Evolutionary conservation across 2,329 filamentous ascomycete species (phyloP).

Genomic region (Neoscytalidium dimidiatum): DNA sequence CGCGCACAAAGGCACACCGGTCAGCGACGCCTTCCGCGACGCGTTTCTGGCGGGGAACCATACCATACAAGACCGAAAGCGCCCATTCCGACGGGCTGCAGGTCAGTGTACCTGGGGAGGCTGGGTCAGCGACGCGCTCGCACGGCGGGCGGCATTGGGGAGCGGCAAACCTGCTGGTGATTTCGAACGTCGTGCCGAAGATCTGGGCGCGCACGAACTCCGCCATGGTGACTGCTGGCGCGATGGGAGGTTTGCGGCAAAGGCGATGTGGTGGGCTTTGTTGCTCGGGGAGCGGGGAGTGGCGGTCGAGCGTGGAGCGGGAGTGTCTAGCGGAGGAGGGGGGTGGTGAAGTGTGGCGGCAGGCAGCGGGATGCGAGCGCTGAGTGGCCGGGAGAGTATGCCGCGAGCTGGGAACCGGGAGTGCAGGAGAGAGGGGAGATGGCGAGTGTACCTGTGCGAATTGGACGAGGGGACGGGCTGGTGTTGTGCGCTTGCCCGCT

Average conservation of each 20-base stretch:
- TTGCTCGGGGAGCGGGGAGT: neutral
- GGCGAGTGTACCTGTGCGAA: constrained; percentile 5
- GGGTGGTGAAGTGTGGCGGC: constrained; percentile 11
- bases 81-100: constrained; percentile 98
- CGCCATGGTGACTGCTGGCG: constrained; percentile 70
- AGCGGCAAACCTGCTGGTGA: constrained; percentile 81
- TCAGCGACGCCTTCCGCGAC: constrained; percentile 19
- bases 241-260: neutral
- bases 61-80: constrained; percentile 98
- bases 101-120: constrained; percentile 79
- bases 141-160: constrained; percentile 24
- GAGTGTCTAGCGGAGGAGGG: neutral
- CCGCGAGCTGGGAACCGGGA: constrained; percentile 2
- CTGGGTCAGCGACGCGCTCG: constrained; percentile 24
- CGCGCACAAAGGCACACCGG: constrained; percentile 8
- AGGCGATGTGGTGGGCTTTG: constrained; percentile 3
- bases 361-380: constrained; percentile 14
- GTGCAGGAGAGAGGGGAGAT: constrained; percentile 3
- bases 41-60: constrained; percentile 18
- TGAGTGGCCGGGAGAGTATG: neutral
- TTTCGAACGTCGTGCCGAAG: constrained; percentile 99
- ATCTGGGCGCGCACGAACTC: constrained; percentile 99
- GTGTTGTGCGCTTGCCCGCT: constrained; percentile 12
- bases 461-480: constrained; percentile 15
- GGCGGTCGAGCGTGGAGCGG: neutral